Evolutionary conservation across 305 asterid species (phyloP).

Genomic region (Caryopteris hybrid): DNA sequence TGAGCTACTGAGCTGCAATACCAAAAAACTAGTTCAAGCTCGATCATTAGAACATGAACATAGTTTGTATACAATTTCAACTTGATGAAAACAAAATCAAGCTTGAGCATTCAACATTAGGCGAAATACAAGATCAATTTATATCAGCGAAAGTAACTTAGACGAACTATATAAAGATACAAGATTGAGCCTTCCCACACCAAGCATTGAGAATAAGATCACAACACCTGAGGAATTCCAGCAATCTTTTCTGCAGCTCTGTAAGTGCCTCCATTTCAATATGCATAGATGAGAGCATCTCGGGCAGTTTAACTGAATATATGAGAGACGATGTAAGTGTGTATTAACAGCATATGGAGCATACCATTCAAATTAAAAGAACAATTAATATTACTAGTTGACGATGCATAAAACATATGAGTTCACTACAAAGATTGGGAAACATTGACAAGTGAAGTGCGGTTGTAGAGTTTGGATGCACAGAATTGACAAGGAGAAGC

Average conservation of each 20-base stretch:
- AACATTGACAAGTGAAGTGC: background rate
- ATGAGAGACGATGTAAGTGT: background rate
- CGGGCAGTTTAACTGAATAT: constrained; percentile 66
- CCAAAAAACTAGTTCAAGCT: background rate
- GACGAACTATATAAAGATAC: too few relatives aligned
- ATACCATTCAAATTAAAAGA: background rate
- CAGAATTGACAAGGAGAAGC: background rate
- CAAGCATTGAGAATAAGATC: background rate
- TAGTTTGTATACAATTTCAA: too few relatives aligned
- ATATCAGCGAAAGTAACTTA: too few relatives aligned
- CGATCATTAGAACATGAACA: background rate
- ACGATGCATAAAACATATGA: background rate
- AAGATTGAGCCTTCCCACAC: too few relatives aligned
- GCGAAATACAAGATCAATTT: too few relatives aligned
- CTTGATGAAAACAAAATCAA: too few relatives aligned
- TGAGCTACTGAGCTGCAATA: background rate
- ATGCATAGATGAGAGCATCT: constrained; percentile 38
- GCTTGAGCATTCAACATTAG: too few relatives aligned
- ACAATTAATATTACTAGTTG: background rate
- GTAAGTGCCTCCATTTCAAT: constrained; percentile 45
- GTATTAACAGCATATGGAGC: background rate
- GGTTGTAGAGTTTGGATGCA: background rate
- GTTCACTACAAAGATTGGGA: background rate
- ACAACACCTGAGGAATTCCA: constrained; percentile 53
- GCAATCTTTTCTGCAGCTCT: constrained; percentile 45